Percentiles rank a stretch among this genome's conserved stretches.
phyloP scores from a whole-genome alignment of 2,329 filamentous ascomycete species.

The Clonostachys rhizophaga region DNA sequence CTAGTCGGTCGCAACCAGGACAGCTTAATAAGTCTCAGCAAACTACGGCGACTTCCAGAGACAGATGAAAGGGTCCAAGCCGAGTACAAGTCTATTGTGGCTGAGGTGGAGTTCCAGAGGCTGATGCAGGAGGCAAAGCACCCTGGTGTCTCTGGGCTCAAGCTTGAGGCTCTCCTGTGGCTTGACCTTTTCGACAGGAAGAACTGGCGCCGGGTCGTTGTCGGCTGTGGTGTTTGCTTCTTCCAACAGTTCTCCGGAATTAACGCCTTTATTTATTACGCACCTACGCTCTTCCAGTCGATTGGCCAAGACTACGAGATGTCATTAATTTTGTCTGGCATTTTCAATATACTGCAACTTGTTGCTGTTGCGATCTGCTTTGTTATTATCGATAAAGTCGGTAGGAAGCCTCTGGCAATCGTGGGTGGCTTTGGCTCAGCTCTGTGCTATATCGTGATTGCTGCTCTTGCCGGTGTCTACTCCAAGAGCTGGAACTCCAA shows the following conservation, averaged over 20 bases:
- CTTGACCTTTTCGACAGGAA: constrained; percentile 38
- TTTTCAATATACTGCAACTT: constrained; percentile 35
- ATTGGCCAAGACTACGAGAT: constrained; percentile 25
- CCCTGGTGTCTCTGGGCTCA: neutral
- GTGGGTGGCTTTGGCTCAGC: constrained; percentile 34
- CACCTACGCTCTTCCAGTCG: constrained; percentile 32
- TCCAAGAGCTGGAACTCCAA: neutral
- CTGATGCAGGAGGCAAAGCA: neutral
- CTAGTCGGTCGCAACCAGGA: constrained; percentile 49
- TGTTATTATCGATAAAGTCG: constrained; percentile 33
- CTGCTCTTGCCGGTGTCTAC: neutral
- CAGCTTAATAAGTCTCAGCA: constrained; percentile 48
- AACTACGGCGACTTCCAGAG: constrained; percentile 15
- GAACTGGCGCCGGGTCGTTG: constrained; percentile 32
- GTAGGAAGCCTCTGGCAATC: constrained; percentile 35
- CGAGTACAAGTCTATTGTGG: constrained; percentile 9
- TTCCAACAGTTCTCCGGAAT: constrained; percentile 32
- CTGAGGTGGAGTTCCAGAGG: constrained; percentile 6
- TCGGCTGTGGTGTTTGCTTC: constrained; percentile 31
- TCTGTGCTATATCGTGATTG: neutral
- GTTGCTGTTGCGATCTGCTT: constrained; percentile 19
- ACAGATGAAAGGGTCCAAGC: constrained; percentile 9
- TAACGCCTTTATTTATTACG: constrained; percentile 37
- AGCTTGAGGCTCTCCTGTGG: constrained; percentile 38
- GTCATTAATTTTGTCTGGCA: constrained; percentile 30